A percentile compares a stretch with the other conserved stretches of the same genome.
phyloP scores from a whole-genome alignment of 2,329 filamentous ascomycete species.

The Paraphaeosphaeria sporulosa region DNA sequence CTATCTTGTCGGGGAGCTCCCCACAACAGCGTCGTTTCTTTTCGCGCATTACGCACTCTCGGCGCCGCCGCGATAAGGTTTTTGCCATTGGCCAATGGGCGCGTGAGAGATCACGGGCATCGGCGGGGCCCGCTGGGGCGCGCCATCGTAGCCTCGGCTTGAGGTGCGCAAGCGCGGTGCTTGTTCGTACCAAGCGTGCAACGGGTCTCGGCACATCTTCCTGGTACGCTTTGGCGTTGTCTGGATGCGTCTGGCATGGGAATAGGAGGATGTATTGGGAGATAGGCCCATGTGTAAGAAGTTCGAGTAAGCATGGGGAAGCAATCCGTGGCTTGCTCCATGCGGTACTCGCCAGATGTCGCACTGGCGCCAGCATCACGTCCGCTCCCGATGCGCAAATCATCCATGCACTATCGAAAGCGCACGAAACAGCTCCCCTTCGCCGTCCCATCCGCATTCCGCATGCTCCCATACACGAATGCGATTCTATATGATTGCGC shows the following conservation, averaged over 20 bases:
- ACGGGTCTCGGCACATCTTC: not conserved
- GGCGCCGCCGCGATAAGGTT: not conserved
- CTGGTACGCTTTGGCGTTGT: not conserved
- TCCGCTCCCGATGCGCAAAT: too few species aligned
- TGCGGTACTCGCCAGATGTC: too few species aligned
- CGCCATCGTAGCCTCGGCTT: not conserved
- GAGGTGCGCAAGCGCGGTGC: not conserved
- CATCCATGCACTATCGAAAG: too few species aligned
- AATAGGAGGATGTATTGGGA: not conserved
- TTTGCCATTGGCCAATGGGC: not conserved
- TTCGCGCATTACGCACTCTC: conserved; percentile 1
- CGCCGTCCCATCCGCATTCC: too few species aligned
- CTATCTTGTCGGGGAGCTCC: not conserved
- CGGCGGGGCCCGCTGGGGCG: conserved; percentile 6
- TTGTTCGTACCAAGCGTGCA: conserved; percentile 5
- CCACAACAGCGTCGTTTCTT: not conserved
- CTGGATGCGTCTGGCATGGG: not conserved
- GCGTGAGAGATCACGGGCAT: not conserved
- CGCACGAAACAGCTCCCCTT: too few species aligned
- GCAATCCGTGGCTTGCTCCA: too few species aligned
- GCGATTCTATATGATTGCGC: too few species aligned
- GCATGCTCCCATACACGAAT: too few species aligned
- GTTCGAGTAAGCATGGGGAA: too few species aligned
- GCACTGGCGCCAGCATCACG: too few species aligned
- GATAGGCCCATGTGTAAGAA: too few species aligned